A percentile compares a stretch with the other conserved stretches of the same genome.
Evolutionary conservation across 2,329 filamentous ascomycete genomes (phyloP).

Genomic region (Ceratocystis ficicola): DNA sequence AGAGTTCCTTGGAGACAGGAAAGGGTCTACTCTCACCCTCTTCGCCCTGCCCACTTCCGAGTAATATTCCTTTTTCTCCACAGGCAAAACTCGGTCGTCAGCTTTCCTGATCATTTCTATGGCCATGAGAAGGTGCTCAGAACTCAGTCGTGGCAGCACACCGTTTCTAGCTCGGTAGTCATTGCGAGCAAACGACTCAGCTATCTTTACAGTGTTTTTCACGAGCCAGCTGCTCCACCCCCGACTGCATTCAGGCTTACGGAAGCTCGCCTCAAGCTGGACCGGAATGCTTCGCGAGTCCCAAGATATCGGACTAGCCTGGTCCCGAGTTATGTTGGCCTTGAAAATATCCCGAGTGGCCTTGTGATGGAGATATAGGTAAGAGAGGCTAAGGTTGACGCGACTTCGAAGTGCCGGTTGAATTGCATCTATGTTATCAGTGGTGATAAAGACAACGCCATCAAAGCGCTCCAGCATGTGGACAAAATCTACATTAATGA

Average conservation of each 20-base stretch:
- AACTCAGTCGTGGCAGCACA: too few species aligned
- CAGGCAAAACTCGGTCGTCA: too few species aligned
- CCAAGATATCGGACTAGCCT: neutral
- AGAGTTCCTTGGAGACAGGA: too few species aligned
- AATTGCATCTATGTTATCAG: neutral
- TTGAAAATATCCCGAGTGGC: neutral
- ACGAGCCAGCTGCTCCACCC: constrained; percentile 33
- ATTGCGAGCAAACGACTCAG: constrained; percentile 31
- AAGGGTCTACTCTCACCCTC: too few species aligned
- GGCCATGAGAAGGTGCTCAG: too few species aligned
- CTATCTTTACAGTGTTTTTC: constrained; percentile 31
- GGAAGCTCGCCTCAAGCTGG: neutral
- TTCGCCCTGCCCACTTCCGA: too few species aligned
- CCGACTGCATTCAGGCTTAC: neutral
- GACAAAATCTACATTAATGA: neutral
- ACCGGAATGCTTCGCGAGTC: neutral
- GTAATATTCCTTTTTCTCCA: too few species aligned
- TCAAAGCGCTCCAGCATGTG: neutral
- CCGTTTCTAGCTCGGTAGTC: neutral
- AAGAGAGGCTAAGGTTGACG: neutral
- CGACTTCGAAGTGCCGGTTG: neutral
- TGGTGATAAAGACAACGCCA: neutral
- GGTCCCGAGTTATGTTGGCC: neutral
- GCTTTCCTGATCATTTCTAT: too few species aligned
- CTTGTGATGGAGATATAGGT: neutral